Evolutionary conservation across 1,139 yeast genomes (phyloP).

Genomic region (Wickerhamiella infanticola): DNA sequence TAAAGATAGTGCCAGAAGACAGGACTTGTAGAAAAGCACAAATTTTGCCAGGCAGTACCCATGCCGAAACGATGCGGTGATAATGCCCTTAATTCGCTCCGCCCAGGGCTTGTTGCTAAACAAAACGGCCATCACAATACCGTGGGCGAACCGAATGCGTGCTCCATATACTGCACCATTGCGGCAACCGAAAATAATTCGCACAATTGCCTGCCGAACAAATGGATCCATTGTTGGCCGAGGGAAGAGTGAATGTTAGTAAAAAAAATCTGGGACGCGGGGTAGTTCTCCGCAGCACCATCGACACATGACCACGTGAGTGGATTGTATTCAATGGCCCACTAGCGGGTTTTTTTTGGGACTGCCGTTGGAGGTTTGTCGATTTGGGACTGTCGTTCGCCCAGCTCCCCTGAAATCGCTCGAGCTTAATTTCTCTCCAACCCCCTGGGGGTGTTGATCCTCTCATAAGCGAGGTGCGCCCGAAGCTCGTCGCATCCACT

Average conservation of each 20-base stretch:
- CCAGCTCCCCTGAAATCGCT: too few species aligned
- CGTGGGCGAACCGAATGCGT: conserved; percentile 57
- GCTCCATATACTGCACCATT: conserved; percentile 53
- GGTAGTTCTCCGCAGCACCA: too few species aligned
- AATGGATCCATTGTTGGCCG: conserved; percentile 4
- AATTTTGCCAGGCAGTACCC: conserved; percentile 52
- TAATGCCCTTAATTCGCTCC: conserved; percentile 35
- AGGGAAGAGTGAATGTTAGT: background rate
- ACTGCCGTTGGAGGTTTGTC: too few species aligned
- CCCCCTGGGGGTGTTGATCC: too few species aligned
- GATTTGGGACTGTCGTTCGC: too few species aligned
- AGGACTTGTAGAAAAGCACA: conserved; percentile 44
- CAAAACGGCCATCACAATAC: conserved; percentile 45
- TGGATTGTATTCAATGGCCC: too few species aligned
- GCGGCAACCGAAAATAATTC: conserved; percentile 24
- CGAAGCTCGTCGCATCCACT: background rate
- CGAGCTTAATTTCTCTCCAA: too few species aligned
- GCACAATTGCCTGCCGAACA: conserved; percentile 5
- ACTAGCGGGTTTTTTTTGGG: too few species aligned
- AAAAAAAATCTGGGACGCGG: too few species aligned
- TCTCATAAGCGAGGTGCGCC: background rate
- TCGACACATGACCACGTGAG: too few species aligned
- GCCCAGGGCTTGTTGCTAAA: conserved; percentile 34
- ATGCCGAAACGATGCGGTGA: conserved; percentile 47
- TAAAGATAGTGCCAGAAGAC: conserved; percentile 14